phyloP scores from a whole-genome alignment of 2,329 filamentous ascomycete genomes.

The Sporothrix humicola region DNA sequence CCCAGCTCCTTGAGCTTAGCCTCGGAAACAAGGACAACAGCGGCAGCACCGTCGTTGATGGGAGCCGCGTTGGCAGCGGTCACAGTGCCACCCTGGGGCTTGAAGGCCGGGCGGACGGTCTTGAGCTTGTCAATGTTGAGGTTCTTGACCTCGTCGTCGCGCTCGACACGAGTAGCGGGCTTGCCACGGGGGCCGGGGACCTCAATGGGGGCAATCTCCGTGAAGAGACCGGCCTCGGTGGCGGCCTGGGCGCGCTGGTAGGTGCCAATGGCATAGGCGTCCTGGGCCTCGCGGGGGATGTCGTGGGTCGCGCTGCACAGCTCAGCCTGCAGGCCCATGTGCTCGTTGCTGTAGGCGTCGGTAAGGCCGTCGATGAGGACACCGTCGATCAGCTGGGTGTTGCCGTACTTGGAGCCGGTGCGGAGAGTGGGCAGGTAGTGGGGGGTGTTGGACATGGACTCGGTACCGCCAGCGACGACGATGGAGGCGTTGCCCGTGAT shows the following conservation, averaged over 20 bases:
- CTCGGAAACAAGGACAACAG: constrained; percentile 91
- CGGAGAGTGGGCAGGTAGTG: constrained; percentile 92
- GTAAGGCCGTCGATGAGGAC: constrained; percentile 93
- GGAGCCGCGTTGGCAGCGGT: constrained; percentile 97
- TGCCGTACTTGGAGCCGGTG: constrained; percentile 89
- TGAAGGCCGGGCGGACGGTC: constrained; percentile 82
- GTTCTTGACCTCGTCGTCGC: constrained; percentile 97
- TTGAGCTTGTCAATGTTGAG: constrained; percentile 83
- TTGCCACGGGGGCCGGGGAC: constrained; percentile 89
- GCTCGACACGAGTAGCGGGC: constrained; percentile 77
- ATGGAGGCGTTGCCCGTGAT: constrained; percentile 93
- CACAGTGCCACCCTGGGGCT: constrained; percentile 80
- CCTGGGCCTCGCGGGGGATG: constrained; percentile 83
- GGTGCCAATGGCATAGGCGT: constrained; percentile 92
- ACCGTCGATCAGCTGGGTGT: constrained; percentile 86
- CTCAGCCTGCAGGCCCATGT: constrained; percentile 94
- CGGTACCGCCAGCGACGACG: constrained; percentile 90
- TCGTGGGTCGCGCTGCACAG: constrained; percentile 86
- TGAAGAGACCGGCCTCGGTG: constrained; percentile 79
- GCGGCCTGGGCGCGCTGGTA: constrained; percentile 94
- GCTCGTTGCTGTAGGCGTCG: constrained; percentile 89
- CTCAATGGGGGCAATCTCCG: constrained; percentile 89
- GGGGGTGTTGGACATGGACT: constrained; percentile 98
- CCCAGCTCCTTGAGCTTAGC: constrained; percentile 90
- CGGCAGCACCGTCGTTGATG: constrained; percentile 91